These are phyloP conservation scores for Penicillium flavigenum DNA, from an alignment of 495 filamentous ascomycete genomes.

Conservation along the genomic window DNA sequence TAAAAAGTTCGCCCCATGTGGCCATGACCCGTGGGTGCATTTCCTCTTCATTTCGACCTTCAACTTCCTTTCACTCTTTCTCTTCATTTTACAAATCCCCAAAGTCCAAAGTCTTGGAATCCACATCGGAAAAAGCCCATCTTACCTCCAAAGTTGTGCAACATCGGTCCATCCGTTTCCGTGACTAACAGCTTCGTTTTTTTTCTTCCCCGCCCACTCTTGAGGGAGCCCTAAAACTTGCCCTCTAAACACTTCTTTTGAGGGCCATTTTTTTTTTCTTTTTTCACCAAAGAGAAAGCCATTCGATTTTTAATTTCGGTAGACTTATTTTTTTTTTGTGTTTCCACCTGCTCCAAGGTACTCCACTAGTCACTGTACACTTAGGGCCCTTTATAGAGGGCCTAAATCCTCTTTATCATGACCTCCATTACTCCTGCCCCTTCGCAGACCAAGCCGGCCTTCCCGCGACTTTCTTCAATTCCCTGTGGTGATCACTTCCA, in stretches of 20 bases:
- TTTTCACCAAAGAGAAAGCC: conserved; percentile 43
- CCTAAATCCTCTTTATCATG: conserved; percentile 34
- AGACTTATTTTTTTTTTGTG: conserved; percentile 25
- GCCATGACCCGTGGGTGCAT: conserved; percentile 9
- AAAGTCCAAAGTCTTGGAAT: neutral
- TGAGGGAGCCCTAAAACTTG: conserved; percentile 18
- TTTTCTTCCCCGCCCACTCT: conserved; percentile 8
- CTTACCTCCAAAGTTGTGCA: conserved; percentile 16
- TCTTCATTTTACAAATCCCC: neutral
- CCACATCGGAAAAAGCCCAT: neutral
- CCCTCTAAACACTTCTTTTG: conserved; percentile 7
- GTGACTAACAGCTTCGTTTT: conserved; percentile 49
- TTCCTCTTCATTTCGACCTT: neutral
- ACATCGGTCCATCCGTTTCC: conserved; percentile 37
- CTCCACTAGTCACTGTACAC: conserved; percentile 20
- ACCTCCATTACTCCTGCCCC: conserved; percentile 30
- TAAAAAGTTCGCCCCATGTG: conserved; percentile 15
- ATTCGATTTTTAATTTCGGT: conserved; percentile 23
- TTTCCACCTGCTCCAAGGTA: conserved; percentile 20
- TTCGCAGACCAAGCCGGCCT: conserved; percentile 26
- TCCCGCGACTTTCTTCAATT: conserved; percentile 23
- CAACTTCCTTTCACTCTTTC: conserved; percentile 7
- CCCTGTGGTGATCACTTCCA: conserved; percentile 29
- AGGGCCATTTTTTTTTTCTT: conserved; percentile 16
- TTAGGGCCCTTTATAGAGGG: conserved; percentile 41